Conservation (phyloP, 139 green algal species). For the Mychonastes homosphaera region DNA sequence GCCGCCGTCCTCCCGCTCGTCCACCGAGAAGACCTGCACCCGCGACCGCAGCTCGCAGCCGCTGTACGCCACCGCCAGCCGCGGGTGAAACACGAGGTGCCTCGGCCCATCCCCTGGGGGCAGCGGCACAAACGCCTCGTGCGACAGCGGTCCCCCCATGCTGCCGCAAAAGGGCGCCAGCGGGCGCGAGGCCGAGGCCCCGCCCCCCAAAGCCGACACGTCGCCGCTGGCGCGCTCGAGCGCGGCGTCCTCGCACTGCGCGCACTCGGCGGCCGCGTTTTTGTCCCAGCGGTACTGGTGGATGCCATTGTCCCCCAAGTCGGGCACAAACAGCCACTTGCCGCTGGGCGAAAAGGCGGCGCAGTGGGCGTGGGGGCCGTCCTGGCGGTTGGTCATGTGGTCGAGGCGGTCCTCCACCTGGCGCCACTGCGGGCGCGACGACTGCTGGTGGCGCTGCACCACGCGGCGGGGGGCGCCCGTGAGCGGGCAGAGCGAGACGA, state of each 20-base stretch:
- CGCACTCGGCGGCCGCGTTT: no score
- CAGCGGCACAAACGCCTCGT: conserved; percentile 10
- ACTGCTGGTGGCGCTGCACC: conserved; percentile 19
- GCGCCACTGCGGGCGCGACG: conserved; percentile 11
- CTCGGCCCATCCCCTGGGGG: conserved; percentile 9
- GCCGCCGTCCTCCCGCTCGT: no score
- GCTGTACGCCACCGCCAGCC: conserved; percentile 14
- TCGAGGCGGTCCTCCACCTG: conserved; percentile 18
- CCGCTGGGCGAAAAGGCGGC: conserved; percentile 16
- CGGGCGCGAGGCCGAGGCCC: background rate
- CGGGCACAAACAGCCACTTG: conserved; percentile 21
- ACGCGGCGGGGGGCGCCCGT: conserved; percentile 8
- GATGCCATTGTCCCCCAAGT: conserved; percentile 22
- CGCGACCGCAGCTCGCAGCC: conserved; percentile 17
- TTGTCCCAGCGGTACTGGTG: background rate
- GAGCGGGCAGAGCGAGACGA: conserved; percentile 10
- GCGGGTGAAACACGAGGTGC: conserved; percentile 22
- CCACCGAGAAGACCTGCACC: no score
- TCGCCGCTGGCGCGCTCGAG: no score
- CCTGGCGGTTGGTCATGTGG: conserved; percentile 22
- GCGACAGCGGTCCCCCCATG: conserved; percentile 2
- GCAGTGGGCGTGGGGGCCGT: conserved; percentile 20
- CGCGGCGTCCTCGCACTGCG: background rate
- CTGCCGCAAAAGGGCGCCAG: conserved; percentile 2
- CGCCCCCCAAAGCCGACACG: background rate